Evolutionary conservation across 495 filamentous ascomycete genomes (phyloP).

Genomic region (Hypoxylon crocopeplum): DNA sequence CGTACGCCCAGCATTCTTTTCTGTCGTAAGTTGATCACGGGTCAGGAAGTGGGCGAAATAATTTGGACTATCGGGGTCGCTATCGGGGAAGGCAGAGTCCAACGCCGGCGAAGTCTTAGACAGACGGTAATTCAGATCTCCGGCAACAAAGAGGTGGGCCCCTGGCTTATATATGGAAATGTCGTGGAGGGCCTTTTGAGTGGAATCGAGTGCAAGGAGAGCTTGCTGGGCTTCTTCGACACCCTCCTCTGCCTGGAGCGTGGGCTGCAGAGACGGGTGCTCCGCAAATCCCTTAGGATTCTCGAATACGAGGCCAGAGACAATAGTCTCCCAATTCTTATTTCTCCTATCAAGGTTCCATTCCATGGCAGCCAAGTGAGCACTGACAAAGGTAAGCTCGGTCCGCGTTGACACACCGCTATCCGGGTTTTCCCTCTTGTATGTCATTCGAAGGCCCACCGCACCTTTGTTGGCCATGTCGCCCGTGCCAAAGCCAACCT

Average conservation of each 20-base stretch:
- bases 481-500: conserved; percentile 79
- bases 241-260: conserved; percentile 29
- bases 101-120: conserved; percentile 62
- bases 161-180: conserved; percentile 72
- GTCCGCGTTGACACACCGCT: conserved; percentile 43
- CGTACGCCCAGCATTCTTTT: conserved; percentile 67
- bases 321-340: conserved; percentile 82
- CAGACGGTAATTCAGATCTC: conserved; percentile 96
- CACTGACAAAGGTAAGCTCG: conserved; percentile 81
- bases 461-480: conserved; percentile 97
- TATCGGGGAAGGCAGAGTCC: conserved; percentile 61
- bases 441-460: conserved; percentile 75
- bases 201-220: conserved; percentile 13
- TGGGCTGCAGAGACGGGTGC: conserved; percentile 10
- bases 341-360: conserved; percentile 73
- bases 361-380: conserved; percentile 91
- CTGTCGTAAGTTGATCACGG: conserved; percentile 77
- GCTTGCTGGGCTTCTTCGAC: conserved; percentile 30
- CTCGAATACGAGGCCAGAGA: conserved; percentile 77
- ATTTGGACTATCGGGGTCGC: conserved; percentile 61
- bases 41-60: conserved; percentile 63
- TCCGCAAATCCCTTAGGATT: conserved; percentile 46
- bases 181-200: conserved; percentile 41
- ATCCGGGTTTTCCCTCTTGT: conserved; percentile 39
- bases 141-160: conserved; percentile 82